Evolutionary conservation across 768 basidiomycete species (phyloP).

Genomic region (Punctularia strigosozonata): DNA sequence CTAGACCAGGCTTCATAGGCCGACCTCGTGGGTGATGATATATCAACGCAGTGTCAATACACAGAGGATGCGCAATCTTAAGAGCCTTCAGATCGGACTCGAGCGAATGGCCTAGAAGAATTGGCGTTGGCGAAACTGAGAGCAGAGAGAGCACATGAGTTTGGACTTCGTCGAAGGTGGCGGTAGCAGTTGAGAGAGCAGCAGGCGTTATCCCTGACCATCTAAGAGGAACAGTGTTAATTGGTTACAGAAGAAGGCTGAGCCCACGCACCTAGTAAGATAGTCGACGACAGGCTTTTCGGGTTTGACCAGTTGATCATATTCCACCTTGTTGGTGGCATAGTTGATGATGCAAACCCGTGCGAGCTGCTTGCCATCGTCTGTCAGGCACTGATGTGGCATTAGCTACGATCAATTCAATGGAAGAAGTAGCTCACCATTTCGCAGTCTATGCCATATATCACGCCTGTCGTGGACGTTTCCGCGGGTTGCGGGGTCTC

Average conservation of each 20-base stretch:
- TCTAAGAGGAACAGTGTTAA: conserved; percentile 22
- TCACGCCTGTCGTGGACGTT: conserved; percentile 20
- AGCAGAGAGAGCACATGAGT: conserved; percentile 51
- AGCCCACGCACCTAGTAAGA: conserved; percentile 58
- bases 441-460: conserved; percentile 92
- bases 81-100: conserved; percentile 90
- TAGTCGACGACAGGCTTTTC: conserved; percentile 79
- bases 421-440: conserved; percentile 49
- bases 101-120: conserved; percentile 90
- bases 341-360: conserved; percentile 79
- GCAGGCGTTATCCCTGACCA: conserved; percentile 91
- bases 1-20: conserved; percentile 88
- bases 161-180: conserved; percentile 75
- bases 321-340: conserved; percentile 57
- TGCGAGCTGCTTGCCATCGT: conserved; percentile 83
- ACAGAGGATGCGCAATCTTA: conserved; percentile 73
- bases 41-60: conserved; percentile 84
- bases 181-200: conserved; percentile 55
- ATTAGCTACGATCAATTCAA: conserved; percentile 1
- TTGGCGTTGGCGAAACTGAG: conserved; percentile 46
- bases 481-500: conserved; percentile 54
- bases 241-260: background rate
- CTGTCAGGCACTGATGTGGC: conserved; percentile 62
- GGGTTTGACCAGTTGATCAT: conserved; percentile 87
- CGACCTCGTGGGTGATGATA: conserved; percentile 92